Evolutionary conservation across 2,329 filamentous ascomycete species (phyloP), one percentile per base, ranked within the genome.

Genomic region (Fonsecaea multimorphosa): DNA sequence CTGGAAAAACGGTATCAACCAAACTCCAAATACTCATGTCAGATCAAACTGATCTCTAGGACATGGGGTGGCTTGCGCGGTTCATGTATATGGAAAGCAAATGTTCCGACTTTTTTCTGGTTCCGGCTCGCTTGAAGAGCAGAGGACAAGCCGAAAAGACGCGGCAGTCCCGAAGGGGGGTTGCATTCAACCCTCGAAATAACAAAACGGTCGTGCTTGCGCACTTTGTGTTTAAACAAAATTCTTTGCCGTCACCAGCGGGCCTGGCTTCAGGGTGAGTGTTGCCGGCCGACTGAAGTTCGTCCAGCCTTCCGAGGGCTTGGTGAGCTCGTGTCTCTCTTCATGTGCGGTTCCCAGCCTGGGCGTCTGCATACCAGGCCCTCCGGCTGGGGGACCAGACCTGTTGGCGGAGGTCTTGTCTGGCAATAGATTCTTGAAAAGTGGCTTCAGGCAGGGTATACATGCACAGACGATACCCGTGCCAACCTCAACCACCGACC

Each of bases 401-500:
- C 61, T 60, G 24, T 65, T 63, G 22, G 61, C 54, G 2, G 61
- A 58, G 61, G n/a, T 64, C 56, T 64, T 71, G 34, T 68, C 69
- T 14, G 80, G 79, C 14, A 80, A 68, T 73, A 81, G 81, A 44
- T 76, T 78, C 38, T 77, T 79, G 57, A 76, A 76, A 32, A 80
- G 77, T 7, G 77, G 76, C 49, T 80, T 80, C 73, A 80, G 77
- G 44, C 76, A 78, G 0, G 78, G 78, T 32, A 80, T 79, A 9
- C 78, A 81, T 38, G 78, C 76, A 44, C 78, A 78, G 19, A 81
- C 70, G 62, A 81, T 80, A 36, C 76, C 79, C 36, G 79, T 72
- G 63, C 79, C 79, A 64, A 78, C 77, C 63, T 81, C 79, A 58
- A 80, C 79, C 14, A 79, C 76, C 12, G 78, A 79, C 79, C 79